Conservation (phyloP, 1,284 basidiomycete genomes). For the Pterulicium gracile region DNA sequence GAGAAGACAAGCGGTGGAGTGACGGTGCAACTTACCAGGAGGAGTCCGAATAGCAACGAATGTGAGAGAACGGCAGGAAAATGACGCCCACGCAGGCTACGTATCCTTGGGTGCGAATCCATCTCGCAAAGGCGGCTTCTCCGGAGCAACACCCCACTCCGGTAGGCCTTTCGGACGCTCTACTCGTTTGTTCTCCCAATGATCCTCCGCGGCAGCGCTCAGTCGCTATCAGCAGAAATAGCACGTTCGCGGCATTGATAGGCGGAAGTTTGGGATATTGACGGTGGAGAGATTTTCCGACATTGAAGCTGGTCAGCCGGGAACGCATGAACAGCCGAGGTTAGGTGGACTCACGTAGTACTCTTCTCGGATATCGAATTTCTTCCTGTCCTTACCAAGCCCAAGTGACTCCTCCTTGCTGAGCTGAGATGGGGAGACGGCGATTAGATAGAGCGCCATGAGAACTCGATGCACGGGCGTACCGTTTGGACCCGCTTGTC, state of each 20-base stretch:
- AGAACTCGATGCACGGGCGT: conserved; percentile 14
- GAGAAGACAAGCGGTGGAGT: background rate
- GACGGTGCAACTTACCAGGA: no score
- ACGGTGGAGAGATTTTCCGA: no score
- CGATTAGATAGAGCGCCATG: background rate
- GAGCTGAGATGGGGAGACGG: conserved; percentile 31
- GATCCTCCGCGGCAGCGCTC: conserved; percentile 47
- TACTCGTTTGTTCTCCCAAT: conserved; percentile 87
- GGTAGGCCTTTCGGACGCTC: conserved; percentile 73
- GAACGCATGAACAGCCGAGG: no score
- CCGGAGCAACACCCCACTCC: conserved; percentile 82
- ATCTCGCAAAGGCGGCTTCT: conserved; percentile 24
- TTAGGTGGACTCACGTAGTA: conserved; percentile 90
- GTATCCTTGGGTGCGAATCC: background rate
- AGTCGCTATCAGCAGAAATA: conserved; percentile 40
- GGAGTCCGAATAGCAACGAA: background rate
- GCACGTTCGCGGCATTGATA: background rate
- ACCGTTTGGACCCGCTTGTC: conserved; percentile 71
- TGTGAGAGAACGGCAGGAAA: background rate
- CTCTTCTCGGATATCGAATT: conserved; percentile 89
- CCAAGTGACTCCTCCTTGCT: conserved; percentile 79
- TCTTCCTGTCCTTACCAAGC: conserved; percentile 71
- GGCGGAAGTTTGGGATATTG: no score
- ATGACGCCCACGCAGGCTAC: background rate
- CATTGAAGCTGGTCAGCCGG: no score